phyloP scores from a whole-genome alignment of 306 rosid species.

The Malus asiatica region DNA sequence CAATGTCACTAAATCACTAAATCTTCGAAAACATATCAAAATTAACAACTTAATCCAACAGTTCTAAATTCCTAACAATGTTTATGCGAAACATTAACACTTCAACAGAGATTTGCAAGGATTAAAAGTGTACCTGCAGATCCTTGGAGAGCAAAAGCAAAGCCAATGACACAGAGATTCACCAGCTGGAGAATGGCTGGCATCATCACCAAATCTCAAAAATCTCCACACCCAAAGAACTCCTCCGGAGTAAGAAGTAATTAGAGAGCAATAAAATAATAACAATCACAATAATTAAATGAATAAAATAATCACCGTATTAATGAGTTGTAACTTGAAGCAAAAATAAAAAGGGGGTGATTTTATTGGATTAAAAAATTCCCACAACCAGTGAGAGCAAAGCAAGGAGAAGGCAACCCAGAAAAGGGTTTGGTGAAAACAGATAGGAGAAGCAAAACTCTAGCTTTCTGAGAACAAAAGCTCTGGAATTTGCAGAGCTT shows the following conservation, averaged over 20 bases:
- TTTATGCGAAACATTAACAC: neutral
- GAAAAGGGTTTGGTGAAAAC: conserved; percentile 46
- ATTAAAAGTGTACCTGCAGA: conserved; percentile 47
- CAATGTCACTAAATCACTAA: conserved; percentile 11
- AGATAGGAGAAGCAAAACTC: conserved; percentile 22
- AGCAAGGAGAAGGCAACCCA: conserved; percentile 49
- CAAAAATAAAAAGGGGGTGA: conserved; percentile 39
- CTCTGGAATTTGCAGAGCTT: conserved; percentile 30
- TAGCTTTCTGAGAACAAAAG: conserved; percentile 12
- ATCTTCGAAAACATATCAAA: neutral
- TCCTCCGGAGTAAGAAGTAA: conserved; percentile 19
- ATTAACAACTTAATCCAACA: neutral
- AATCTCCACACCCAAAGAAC: conserved; percentile 13
- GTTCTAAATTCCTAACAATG: neutral
- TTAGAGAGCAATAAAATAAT: conserved; percentile 8
- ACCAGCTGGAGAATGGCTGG: conserved; percentile 39
- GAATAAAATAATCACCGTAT: conserved; percentile 18
- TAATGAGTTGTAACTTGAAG: conserved; percentile 49
- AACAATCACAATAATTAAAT: neutral
- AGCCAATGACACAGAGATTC: conserved; percentile 42
- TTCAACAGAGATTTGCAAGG: conserved; percentile 5
- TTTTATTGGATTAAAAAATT: conserved; percentile 31
- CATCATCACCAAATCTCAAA: conserved; percentile 32
- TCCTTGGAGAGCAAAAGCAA: conserved; percentile 49
- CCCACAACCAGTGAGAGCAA: conserved; percentile 40